These are phyloP conservation scores for Saccharomyces hybrid DNA, from an alignment of 1,139 yeast genomes.

Conservation along the genomic window DNA sequence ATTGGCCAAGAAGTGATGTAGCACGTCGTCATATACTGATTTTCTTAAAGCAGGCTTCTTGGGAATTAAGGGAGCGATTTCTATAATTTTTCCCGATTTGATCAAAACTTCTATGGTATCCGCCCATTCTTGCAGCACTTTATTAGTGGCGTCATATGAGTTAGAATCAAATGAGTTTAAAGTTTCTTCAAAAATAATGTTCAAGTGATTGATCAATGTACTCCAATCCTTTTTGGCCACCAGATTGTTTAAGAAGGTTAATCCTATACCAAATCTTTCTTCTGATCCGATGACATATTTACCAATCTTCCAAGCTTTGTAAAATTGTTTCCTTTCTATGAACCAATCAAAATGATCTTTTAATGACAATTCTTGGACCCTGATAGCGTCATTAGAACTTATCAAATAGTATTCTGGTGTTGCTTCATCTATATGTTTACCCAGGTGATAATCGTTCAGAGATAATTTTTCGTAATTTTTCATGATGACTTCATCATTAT, in stretches of 20 bases:
- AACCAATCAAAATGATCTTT: conserved; percentile 72
- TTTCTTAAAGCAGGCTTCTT: conserved; percentile 33
- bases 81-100: conserved; percentile 41
- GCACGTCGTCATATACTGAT: conserved; percentile 48
- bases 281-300: conserved; percentile 44
- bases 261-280: conserved; percentile 55
- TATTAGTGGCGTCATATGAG: conserved; percentile 27
- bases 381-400: conserved; percentile 76
- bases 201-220: conserved; percentile 9
- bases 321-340: conserved; percentile 43
- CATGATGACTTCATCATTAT: conserved; percentile 74
- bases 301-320: conserved; percentile 75
- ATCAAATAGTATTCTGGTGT: conserved; percentile 53
- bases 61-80: conserved; percentile 52
- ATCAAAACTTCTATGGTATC: conserved; percentile 53
- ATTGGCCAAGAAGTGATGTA: conserved; percentile 42
- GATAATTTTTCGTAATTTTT: conserved; percentile 56
- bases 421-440: conserved; percentile 38
- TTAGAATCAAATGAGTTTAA: background rate
- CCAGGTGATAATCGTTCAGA: conserved; percentile 69
- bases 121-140: conserved; percentile 53
- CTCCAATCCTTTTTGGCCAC: conserved; percentile 48
- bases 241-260: conserved; percentile 52
- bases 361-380: conserved; percentile 61
- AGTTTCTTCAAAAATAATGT: background rate